Evolutionary conservation across 441 rosid species (phyloP).

Genomic region (Pelargonium myrrhifolium): DNA sequence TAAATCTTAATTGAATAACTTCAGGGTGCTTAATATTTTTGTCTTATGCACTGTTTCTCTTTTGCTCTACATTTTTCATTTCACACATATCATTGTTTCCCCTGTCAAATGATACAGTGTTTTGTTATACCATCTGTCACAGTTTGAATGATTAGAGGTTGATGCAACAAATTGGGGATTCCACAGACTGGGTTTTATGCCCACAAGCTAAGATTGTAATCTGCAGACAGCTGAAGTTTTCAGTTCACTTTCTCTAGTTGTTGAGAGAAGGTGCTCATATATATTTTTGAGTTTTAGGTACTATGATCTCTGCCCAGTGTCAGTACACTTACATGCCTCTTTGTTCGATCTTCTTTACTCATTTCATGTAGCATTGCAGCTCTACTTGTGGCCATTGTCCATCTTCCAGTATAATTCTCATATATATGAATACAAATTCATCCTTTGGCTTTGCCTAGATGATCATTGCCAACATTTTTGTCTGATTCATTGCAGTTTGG

Average conservation of each 20-base stretch:
- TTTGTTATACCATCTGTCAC: not conserved
- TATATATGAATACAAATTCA: not conserved
- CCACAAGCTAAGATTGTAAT: slow-evolving; percentile 3
- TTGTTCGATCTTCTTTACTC: not conserved
- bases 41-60: too few relatives aligned
- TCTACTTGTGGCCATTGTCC: not conserved
- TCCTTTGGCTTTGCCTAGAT: slow-evolving; percentile 8
- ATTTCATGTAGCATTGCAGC: not conserved
- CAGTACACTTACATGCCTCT: slow-evolving; percentile 1
- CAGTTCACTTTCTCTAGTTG: not conserved
- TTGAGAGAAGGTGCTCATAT: slow-evolving; percentile 11
- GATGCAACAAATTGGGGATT: slow-evolving; percentile 9
- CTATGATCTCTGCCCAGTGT: not conserved
- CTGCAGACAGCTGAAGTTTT: not conserved
- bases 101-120: not conserved
- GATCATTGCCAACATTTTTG: slow-evolving; percentile 5
- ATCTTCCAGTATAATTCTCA: not conserved
- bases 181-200: not conserved
- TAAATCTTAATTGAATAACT: not conserved
- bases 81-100: not conserved
- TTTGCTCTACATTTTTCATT: too few relatives aligned
- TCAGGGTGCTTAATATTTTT: not conserved
- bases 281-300: slow-evolving; percentile 21
- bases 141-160: not conserved
- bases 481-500: slow-evolving; percentile 30